Evolutionary conservation across 2,329 filamentous ascomycete genomes (phyloP).

Genomic region (Xylariaceae sp.): DNA sequence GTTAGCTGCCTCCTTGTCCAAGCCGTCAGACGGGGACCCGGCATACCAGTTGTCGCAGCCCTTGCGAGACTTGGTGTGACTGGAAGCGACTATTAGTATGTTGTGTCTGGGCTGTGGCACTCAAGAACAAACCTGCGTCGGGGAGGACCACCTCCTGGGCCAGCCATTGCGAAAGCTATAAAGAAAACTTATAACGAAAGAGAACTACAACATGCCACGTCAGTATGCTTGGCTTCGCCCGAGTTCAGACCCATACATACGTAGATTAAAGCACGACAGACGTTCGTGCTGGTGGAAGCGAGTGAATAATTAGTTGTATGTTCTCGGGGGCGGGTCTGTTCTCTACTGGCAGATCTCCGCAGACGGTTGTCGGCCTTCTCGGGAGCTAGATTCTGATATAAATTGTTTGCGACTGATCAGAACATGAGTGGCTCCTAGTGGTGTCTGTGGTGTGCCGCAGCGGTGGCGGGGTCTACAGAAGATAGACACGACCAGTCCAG

Average conservation of each 20-base stretch:
- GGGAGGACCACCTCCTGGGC: conserved; percentile 89
- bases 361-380: not conserved
- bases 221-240: conserved; percentile 6
- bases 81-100: conserved; percentile 32
- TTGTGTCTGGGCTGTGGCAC: conserved; percentile 2
- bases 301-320: conserved; percentile 19
- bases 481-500: too few relatives aligned
- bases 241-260: conserved; percentile 13
- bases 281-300: conserved; percentile 21
- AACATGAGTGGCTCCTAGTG: too few relatives aligned
- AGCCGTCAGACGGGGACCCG: conserved; percentile 1
- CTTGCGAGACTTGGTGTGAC: conserved; percentile 98
- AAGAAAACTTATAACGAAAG: conserved; percentile 27
- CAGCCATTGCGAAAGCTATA: conserved; percentile 62
- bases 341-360: conserved; percentile 1
- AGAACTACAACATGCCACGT: conserved; percentile 25
- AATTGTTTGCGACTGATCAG: too few relatives aligned
- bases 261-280: conserved; percentile 20
- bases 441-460: too few relatives aligned
- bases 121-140: conserved; percentile 48
- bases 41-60: conserved; percentile 85
- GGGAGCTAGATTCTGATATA: not conserved
- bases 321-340: conserved; percentile 6
- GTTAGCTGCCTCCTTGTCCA: conserved; percentile 10
- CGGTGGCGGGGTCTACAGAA: too few relatives aligned